These are phyloP conservation scores for Ceratocystis papillata DNA, from an alignment of 2,329 filamentous ascomycete genomes.

Conservation along the genomic window DNA sequence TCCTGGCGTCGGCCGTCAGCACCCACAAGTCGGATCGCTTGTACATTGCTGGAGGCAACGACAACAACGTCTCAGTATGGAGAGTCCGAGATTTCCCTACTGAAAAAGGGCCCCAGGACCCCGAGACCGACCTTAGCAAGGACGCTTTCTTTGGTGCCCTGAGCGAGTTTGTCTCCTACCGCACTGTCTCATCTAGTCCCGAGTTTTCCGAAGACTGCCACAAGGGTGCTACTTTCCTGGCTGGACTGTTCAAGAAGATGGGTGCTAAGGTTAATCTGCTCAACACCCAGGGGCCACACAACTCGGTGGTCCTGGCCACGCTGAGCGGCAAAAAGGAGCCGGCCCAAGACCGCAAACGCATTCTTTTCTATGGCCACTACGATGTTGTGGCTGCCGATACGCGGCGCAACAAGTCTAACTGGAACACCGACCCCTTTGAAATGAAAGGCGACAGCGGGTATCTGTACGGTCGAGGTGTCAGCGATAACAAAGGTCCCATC, in stretches of 20 bases:
- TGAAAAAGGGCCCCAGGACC: constrained; percentile 28
- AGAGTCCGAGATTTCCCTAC: constrained; percentile 47
- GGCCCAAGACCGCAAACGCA: constrained; percentile 61
- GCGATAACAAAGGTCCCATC: constrained; percentile 94
- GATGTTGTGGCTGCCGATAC: constrained; percentile 88
- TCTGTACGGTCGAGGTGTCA: constrained; percentile 88
- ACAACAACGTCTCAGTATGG: constrained; percentile 83
- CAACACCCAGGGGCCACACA: constrained; percentile 66
- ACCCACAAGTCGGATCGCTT: constrained; percentile 61
- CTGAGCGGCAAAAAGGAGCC: constrained; percentile 67
- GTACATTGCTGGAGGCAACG: constrained; percentile 91
- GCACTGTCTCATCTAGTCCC: constrained; percentile 76
- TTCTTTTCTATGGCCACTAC: constrained; percentile 96
- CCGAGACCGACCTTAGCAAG: constrained; percentile 28
- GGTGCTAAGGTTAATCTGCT: constrained; percentile 84
- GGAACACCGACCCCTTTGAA: constrained; percentile 81
- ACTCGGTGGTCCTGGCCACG: constrained; percentile 85
- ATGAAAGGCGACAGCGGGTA: constrained; percentile 84
- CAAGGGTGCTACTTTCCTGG: constrained; percentile 80
- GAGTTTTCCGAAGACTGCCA: constrained; percentile 87
- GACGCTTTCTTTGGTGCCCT: constrained; percentile 59
- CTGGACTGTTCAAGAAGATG: constrained; percentile 80
- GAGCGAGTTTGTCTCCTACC: constrained; percentile 79
- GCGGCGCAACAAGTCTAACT: constrained; percentile 55
- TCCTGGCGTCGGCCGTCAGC: constrained; percentile 71